phyloP scores from a whole-genome alignment of 2,329 filamentous ascomycete genomes.

The Botrytis tulipae region DNA sequence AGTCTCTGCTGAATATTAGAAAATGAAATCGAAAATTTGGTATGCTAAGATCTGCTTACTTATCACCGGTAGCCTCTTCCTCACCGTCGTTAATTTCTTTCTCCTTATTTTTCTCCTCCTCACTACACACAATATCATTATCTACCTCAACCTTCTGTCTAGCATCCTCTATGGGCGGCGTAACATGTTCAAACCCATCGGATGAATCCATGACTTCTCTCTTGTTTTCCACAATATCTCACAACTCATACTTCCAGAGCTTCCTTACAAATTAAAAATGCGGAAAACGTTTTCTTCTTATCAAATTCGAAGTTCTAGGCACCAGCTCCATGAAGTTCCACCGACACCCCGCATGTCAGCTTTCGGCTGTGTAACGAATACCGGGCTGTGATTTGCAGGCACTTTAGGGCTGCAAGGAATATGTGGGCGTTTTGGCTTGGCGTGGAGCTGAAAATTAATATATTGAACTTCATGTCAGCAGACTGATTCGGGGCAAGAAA shows the following conservation, averaged over 20 bases:
- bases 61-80: conserved; percentile 45
- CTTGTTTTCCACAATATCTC: too few relatives aligned
- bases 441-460: neutral
- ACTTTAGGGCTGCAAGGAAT: neutral
- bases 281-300: neutral
- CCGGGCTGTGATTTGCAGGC: neutral
- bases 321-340: neutral
- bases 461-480: neutral
- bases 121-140: too few relatives aligned
- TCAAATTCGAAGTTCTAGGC: neutral
- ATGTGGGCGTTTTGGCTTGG: neutral
- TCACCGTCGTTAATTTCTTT: conserved; percentile 44
- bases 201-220: neutral
- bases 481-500: neutral
- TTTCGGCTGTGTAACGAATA: neutral
- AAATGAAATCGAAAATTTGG: conserved; percentile 39
- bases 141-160: accelerated
- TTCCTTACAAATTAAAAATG: neutral
- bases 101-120: neutral
- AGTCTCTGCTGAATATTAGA: conserved; percentile 36
- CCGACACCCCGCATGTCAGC: neutral
- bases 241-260: neutral
- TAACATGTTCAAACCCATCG: neutral
- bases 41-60: neutral
- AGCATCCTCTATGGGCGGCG: neutral